Percentiles rank a stretch among this genome's conserved stretches.
phyloP scores from a whole-genome alignment of 352 stramenopile species.

The Discostella stelligera region DNA sequence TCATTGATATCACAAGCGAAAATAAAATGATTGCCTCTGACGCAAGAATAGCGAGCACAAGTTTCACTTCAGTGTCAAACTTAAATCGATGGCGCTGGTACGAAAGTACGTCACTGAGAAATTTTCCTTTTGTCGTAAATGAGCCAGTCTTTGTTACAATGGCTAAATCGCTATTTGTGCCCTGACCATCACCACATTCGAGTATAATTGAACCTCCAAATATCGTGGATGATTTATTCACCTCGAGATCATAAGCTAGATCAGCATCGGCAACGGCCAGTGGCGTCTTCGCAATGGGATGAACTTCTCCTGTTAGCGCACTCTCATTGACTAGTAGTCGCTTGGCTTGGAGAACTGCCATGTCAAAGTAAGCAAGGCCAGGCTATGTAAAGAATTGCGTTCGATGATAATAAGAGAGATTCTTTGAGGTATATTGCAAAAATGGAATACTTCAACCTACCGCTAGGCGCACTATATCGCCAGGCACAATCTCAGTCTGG shows the following conservation, averaged over 20 bases:
- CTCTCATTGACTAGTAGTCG: slow-evolving; percentile 53
- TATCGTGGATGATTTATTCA: slow-evolving; percentile 86
- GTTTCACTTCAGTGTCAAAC: slow-evolving; percentile 88
- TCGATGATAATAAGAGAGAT: neutral
- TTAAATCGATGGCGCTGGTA: slow-evolving; percentile 88
- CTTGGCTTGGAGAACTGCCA: slow-evolving; percentile 46
- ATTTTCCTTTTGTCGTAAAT: slow-evolving; percentile 85
- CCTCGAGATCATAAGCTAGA: slow-evolving; percentile 59
- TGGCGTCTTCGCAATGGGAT: slow-evolving; percentile 86
- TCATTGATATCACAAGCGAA: slow-evolving; percentile 33
- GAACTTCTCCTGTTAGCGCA: slow-evolving; percentile 72
- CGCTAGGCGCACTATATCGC: slow-evolving; percentile 27
- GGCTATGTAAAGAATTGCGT: slow-evolving; percentile 1
- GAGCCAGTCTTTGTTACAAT: slow-evolving; percentile 86
- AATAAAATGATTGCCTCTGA: slow-evolving; percentile 83
- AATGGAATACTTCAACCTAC: neutral
- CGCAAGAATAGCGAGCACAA: slow-evolving; percentile 84
- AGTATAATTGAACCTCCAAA: slow-evolving; percentile 86
- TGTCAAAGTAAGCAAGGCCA: slow-evolving; percentile 52
- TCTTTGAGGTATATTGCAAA: neutral
- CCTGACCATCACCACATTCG: slow-evolving; percentile 78
- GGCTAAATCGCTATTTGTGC: slow-evolving; percentile 66
- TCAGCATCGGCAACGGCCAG: slow-evolving; percentile 59
- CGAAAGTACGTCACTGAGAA: slow-evolving; percentile 87
- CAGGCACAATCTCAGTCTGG: slow-evolving; percentile 49